Base-by-base conservation (phyloP, 192 early-diverging fungal species). In the Anaeromyces robustus region DNA sequence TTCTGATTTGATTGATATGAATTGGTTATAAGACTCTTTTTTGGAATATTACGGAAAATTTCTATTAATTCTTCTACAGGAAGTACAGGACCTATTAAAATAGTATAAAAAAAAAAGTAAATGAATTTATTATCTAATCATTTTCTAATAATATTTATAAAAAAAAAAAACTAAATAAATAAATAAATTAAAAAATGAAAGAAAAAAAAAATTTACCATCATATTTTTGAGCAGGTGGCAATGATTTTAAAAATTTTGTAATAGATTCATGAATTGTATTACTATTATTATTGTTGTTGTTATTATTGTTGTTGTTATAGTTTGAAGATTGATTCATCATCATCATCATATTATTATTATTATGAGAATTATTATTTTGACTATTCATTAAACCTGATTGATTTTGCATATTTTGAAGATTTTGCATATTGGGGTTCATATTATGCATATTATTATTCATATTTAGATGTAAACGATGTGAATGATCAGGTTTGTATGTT, bases 401-500 rank as follows among this genome's bases (percentile, higher is more conserved):
- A 30, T 28, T 19, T 30, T 2, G 77, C 11, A 77, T 29, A 78
- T 31, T 30, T 14, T 34, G 77, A 6, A 78, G 18, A 78, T 34
- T 78, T 22, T 18, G 0, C 43, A 52, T 34, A 78, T 18, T 78
- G 1, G 16, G 1, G 7, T 78, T 78, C 19, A 31, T 78, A 22
- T 78, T 78, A 78, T 34, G 31, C 16, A 78, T 78, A 26, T 82
- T 30, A 85, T 52, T 52, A 52, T 52, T 52, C 19, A 52, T 14
- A 52, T 22, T 22, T 52, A 39, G 12, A 39, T 22, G 43, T 18
- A 52, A 52, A 14, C 43, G 16, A 52, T 52, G 43, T 1, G 43
- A 52, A 52, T 52, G 81, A 78, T 89, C 89, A 12, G 91, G 89
- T 52, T 90, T 90, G 81, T 92, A 92, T 12, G 85, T 77, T n/a